Percentiles rank a stretch among this genome's conserved stretches.
Evolutionary conservation across 768 basidiomycete genomes (phyloP).

Genomic region (Phlebiopsis gigantea): DNA sequence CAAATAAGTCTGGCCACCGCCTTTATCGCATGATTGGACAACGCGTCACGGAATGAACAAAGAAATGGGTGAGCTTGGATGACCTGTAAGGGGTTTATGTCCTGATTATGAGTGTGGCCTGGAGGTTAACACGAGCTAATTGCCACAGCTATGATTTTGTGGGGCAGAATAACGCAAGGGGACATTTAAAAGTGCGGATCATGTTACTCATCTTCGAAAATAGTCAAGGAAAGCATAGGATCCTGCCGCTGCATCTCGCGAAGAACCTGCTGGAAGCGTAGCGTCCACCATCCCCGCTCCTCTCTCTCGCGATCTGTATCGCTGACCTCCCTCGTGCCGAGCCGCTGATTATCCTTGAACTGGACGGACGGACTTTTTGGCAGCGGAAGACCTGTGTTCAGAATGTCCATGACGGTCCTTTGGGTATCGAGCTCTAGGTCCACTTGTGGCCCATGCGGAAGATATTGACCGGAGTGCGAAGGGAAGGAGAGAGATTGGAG

Average conservation of each 20-base stretch:
- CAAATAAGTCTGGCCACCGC: no score
- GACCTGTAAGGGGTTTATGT: no score
- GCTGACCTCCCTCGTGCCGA: conserved; percentile 16
- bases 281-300: conserved; percentile 71
- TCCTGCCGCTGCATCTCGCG: conserved; percentile 41
- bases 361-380: conserved; percentile 74
- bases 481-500: conserved; percentile 38
- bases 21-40: no score
- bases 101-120: no score
- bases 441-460: conserved; percentile 24
- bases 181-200: not conserved
- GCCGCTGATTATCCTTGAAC: conserved; percentile 30
- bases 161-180: no score
- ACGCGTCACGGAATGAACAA: no score
- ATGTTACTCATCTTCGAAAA: not conserved
- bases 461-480: conserved; percentile 24
- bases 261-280: conserved; percentile 59
- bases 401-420: conserved; percentile 33
- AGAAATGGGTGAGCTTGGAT: no score
- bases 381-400: conserved; percentile 46
- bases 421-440: conserved; percentile 28
- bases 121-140: no score
- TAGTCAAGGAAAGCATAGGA: conserved; percentile 7
- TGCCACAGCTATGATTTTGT: no score
- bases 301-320: conserved; percentile 48